These are phyloP conservation scores for Monilinia aucupariae DNA, from an alignment of 2,329 filamentous ascomycete species.

Conservation along the genomic window DNA sequence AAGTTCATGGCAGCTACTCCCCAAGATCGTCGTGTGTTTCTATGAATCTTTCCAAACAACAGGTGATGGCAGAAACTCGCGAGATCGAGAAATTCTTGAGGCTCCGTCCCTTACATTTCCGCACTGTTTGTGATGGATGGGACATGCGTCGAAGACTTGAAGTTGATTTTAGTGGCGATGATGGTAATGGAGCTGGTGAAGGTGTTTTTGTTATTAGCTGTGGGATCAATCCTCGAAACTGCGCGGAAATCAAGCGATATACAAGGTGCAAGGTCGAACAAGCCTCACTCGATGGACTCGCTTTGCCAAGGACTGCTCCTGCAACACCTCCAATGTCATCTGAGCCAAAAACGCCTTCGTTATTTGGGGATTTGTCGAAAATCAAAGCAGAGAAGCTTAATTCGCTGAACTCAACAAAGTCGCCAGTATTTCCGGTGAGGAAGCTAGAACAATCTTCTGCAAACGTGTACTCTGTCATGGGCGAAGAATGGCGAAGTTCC, in stretches of 20 bases:
- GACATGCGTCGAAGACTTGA: conserved; percentile 83
- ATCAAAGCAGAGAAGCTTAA: conserved; percentile 25
- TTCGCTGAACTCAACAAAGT: conserved; percentile 29
- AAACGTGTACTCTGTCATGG: conserved; percentile 34
- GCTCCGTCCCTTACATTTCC: conserved; percentile 72
- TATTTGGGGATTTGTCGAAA: conserved; percentile 33
- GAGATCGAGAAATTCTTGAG: conserved; percentile 74
- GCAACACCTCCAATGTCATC: conserved; percentile 16
- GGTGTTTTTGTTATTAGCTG: conserved; percentile 67
- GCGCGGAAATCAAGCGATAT: conserved; percentile 51
- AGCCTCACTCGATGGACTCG: conserved; percentile 32
- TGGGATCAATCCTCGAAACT: conserved; percentile 40
- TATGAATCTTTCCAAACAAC: conserved; percentile 64
- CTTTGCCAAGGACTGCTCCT: conserved; percentile 32
- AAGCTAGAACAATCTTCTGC: conserved; percentile 16
- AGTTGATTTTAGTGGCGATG: conserved; percentile 82
- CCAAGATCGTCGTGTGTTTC: conserved; percentile 71
- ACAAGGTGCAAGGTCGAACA: conserved; percentile 44
- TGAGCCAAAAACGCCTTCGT: conserved; percentile 29
- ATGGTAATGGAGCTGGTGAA: conserved; percentile 72
- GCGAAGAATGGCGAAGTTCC: conserved; percentile 64
- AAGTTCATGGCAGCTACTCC: conserved; percentile 68
- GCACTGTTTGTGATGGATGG: conserved; percentile 75
- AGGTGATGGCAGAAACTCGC: conserved; percentile 68
- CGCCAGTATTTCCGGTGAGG: conserved; percentile 24